phyloP scores from a whole-genome alignment of 768 basidiomycete species.

The Pleurotus tuoliensis region DNA sequence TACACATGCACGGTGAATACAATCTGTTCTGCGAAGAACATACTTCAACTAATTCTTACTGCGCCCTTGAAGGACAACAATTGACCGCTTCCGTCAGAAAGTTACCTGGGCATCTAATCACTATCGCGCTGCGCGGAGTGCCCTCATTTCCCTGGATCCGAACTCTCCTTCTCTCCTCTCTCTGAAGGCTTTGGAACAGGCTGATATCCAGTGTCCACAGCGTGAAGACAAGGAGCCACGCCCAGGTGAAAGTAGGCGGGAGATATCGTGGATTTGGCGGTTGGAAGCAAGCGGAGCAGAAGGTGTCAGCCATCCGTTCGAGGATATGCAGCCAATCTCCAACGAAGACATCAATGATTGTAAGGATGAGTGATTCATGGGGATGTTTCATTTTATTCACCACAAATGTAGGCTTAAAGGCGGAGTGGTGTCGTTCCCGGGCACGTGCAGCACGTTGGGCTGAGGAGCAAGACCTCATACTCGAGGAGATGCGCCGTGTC shows the following conservation, averaged over 20 bases:
- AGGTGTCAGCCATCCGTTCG: too few relatives aligned
- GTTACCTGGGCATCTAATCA: background rate
- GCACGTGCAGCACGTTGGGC: too few relatives aligned
- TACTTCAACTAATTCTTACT: background rate
- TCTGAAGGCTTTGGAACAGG: background rate
- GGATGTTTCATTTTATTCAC: too few relatives aligned
- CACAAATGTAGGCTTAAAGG: too few relatives aligned
- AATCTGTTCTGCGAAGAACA: too few relatives aligned
- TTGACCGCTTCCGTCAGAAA: slow-evolving; percentile 2
- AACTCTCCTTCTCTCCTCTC: background rate
- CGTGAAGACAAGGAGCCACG: background rate
- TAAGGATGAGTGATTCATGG: too few relatives aligned
- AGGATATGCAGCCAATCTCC: too few relatives aligned
- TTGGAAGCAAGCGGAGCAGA: too few relatives aligned
- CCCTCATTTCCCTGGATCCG: background rate
- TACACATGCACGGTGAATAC: slow-evolving; percentile 2
- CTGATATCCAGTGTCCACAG: background rate
- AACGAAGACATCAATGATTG: too few relatives aligned
- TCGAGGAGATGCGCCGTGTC: too few relatives aligned
- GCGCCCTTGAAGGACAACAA: background rate
- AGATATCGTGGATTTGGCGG: slow-evolving; percentile 9
- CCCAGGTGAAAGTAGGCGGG: background rate
- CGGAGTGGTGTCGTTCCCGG: too few relatives aligned
- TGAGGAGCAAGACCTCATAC: too few relatives aligned
- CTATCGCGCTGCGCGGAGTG: slow-evolving; percentile 2